Evolutionary conservation across 306 rosid genomes (phyloP).

Genomic region (Senna tora): DNA sequence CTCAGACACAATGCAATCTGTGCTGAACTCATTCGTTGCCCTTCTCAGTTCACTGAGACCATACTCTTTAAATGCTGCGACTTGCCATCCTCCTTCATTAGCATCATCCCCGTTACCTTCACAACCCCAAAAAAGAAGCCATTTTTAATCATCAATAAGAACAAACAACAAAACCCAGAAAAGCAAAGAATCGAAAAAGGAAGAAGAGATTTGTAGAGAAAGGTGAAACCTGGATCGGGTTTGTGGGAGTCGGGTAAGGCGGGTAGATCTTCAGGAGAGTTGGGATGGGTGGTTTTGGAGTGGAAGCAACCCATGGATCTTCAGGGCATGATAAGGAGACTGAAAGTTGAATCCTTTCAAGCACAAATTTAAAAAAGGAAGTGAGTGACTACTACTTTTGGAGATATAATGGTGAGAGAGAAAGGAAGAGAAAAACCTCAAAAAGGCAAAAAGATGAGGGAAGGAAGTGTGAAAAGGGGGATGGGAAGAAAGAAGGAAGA

Average conservation of each 20-base stretch:
- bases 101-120: conserved; percentile 53
- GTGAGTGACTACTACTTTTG: conserved; percentile 35
- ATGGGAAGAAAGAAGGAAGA: neutral
- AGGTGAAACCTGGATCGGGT: conserved; percentile 58
- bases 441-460: conserved; percentile 24
- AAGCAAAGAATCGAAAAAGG: neutral
- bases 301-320: conserved; percentile 63
- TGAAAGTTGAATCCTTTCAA: conserved; percentile 14
- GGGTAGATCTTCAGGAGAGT: conserved; percentile 63
- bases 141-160: neutral
- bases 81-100: conserved; percentile 50
- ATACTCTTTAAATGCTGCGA: conserved; percentile 62
- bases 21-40: conserved; percentile 72
- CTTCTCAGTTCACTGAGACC: conserved; percentile 59
- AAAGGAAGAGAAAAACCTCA: conserved; percentile 25
- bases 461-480: conserved; percentile 31
- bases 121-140: conserved; percentile 25
- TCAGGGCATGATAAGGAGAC: neutral
- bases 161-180: conserved; percentile 13
- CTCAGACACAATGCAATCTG: conserved; percentile 69
- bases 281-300: conserved; percentile 68
- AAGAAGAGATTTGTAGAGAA: neutral
- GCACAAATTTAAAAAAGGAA: conserved; percentile 24
- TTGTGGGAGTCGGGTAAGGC: conserved; percentile 51
- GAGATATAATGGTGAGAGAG: conserved; percentile 9